Conservation (phyloP, 306 rosid genomes). For the Inga oerstediana region DNA sequence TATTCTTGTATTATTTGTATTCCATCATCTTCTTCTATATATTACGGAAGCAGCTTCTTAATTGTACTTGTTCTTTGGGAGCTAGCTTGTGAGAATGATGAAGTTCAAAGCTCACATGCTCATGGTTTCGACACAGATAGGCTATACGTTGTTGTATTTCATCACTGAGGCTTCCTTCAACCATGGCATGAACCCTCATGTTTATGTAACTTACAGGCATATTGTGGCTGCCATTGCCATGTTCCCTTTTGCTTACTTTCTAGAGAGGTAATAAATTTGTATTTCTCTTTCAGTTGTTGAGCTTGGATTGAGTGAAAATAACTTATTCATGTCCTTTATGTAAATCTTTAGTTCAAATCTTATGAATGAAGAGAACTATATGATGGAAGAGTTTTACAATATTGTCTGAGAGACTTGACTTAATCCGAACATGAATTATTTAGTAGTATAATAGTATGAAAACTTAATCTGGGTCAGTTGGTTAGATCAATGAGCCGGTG, state of each 20-base stretch:
- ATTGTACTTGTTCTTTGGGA: constrained; percentile 11
- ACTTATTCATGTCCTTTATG: background rate
- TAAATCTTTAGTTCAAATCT: background rate
- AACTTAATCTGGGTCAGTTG: too few relatives aligned
- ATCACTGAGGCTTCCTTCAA: constrained; percentile 82
- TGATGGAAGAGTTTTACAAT: too few relatives aligned
- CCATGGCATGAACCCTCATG: constrained; percentile 90
- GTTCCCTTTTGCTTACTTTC: constrained; percentile 79
- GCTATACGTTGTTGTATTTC: constrained; percentile 62
- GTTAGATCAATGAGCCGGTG: too few relatives aligned
- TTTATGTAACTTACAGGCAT: constrained; percentile 76
- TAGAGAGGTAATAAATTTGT: constrained; percentile 65
- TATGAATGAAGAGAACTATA: background rate
- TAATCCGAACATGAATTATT: too few relatives aligned
- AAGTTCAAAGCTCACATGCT: constrained; percentile 72
- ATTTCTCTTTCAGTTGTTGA: background rate
- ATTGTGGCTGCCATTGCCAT: constrained; percentile 50
- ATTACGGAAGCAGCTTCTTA: constrained; percentile 14
- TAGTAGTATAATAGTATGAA: too few relatives aligned
- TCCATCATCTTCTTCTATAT: background rate
- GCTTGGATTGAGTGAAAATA: background rate
- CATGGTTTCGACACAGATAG: constrained; percentile 56
- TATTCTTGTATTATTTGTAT: background rate
- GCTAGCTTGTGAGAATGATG: background rate
- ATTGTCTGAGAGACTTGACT: background rate